phyloP scores from a whole-genome alignment of 1,284 basidiomycete species.

The Ceratobasidium theobromae region DNA sequence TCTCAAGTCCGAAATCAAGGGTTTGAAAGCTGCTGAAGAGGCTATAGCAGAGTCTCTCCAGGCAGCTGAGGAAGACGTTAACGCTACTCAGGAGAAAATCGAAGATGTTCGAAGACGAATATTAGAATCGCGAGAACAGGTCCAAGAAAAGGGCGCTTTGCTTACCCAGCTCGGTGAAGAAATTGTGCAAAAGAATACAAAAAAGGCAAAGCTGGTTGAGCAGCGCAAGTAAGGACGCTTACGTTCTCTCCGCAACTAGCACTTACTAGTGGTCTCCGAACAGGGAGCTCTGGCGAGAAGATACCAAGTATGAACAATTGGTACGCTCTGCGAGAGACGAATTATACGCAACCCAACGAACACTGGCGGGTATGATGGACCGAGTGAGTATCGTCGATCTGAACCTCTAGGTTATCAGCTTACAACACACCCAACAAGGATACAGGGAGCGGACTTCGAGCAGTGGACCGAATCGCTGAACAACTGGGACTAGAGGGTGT shows the following conservation, averaged over 20 bases:
- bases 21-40: constrained; percentile 53
- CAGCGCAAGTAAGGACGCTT: constrained; percentile 63
- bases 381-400: constrained; percentile 56
- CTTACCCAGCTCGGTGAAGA: constrained; percentile 69
- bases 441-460: constrained; percentile 81
- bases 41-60: constrained; percentile 56
- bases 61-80: constrained; percentile 51
- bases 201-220: constrained; percentile 73
- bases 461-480: constrained; percentile 80
- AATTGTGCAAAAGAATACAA: constrained; percentile 65
- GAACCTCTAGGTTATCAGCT: not conserved
- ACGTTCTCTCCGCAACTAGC: constrained; percentile 26
- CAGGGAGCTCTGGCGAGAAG: constrained; percentile 89
- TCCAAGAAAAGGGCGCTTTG: constrained; percentile 74
- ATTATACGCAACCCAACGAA: constrained; percentile 76
- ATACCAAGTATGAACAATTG: constrained; percentile 80
- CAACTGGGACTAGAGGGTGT: constrained; percentile 72
- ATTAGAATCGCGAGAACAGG: constrained; percentile 62
- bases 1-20: constrained; percentile 70
- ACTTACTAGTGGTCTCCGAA: not conserved
- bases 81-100: constrained; percentile 51
- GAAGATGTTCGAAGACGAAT: constrained; percentile 62
- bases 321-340: constrained; percentile 78
- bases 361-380: constrained; percentile 90
- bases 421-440: constrained; percentile 55